A percentile compares a stretch with the other conserved stretches of the same genome.
phyloP scores from a whole-genome alignment of 2,329 filamentous ascomycete genomes.

The Cytospora schulzeri region DNA sequence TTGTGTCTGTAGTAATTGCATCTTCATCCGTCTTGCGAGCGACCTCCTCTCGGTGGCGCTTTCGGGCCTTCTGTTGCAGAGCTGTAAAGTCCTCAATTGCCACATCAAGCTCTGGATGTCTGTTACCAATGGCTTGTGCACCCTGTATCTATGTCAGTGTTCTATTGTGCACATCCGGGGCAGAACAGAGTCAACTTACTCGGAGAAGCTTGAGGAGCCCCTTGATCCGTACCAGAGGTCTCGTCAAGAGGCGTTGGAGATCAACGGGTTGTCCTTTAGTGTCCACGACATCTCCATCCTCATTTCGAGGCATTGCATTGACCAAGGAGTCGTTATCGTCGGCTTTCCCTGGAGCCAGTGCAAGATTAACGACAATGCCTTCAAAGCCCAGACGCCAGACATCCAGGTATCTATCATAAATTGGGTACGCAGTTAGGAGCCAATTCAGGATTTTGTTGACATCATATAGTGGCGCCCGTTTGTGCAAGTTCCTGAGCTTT shows the following conservation, averaged over 20 bases:
- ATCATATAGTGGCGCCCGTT: slow-evolving; percentile 74
- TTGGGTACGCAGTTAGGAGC: slow-evolving; percentile 75
- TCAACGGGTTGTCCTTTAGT: slow-evolving; percentile 87
- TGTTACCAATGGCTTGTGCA: slow-evolving; percentile 58
- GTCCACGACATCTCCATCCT: slow-evolving; percentile 68
- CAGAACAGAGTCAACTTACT: slow-evolving; percentile 43
- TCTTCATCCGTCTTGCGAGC: slow-evolving; percentile 82
- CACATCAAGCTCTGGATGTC: slow-evolving; percentile 56
- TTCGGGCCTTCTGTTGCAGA: slow-evolving; percentile 76
- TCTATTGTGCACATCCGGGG: not conserved
- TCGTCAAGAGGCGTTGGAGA: slow-evolving; percentile 88
- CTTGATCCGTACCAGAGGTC: slow-evolving; percentile 85
- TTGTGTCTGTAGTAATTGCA: slow-evolving; percentile 79
- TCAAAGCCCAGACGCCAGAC: slow-evolving; percentile 94
- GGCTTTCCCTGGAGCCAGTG: slow-evolving; percentile 58
- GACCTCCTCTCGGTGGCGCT: slow-evolving; percentile 62
- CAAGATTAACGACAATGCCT: slow-evolving; percentile 90
- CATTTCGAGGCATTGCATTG: slow-evolving; percentile 61
- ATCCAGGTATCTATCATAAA: slow-evolving; percentile 84
- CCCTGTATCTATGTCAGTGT: slow-evolving; percentile 48
- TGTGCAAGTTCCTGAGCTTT: slow-evolving; percentile 78
- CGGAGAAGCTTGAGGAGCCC: slow-evolving; percentile 83
- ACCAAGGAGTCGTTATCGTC: slow-evolving; percentile 65
- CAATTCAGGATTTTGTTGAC: slow-evolving; percentile 74
- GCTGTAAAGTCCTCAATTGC: slow-evolving; percentile 66